Base-by-base conservation (phyloP, 1,284 basidiomycete genomes). In the Melampsora americana region DNA sequence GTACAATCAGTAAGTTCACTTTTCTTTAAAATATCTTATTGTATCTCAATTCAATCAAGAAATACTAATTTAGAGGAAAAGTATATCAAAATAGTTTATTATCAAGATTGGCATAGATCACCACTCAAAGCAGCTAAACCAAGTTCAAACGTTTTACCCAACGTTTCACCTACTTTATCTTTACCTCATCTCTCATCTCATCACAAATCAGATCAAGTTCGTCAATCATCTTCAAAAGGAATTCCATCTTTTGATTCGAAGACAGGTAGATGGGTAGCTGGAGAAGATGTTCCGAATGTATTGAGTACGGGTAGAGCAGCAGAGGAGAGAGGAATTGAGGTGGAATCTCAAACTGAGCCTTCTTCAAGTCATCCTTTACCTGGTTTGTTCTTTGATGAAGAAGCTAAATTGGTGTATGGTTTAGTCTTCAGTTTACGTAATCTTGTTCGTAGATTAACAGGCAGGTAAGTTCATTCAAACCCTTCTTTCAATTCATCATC, bases 401-500 rank as follows among this genome's bases (percentile, higher is more conserved):
- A 99, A 83, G 90, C 92, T 1, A 99, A 99, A 83, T 87, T 99
- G 71, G 94, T 99, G 0, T 99, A 98, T 82, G 96, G 96, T 77
- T 92, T 99, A 61, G 87, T 99, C 23, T 86, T 97, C 71, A 95
- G 93, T 7, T 83, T 99, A 79, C 85, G 93, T 72, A 95, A 94
- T 83, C 95, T 99, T 92, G 87, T 95, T 81, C 95, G 90, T 85
- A 98, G 96, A 84, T 83, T 99, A 16, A 69, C 66, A 7, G 78
- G 79, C 35, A 44, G 53, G 72, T 66, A 32, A 32, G 69, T n/a
- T n/a, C n/a, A n/a, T n/a, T n/a, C n/a, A 61, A 28, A 50, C 14
- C 46, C 76, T n/a, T n/a, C n/a, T n/a, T n/a, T n/a, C n/a, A n/a
- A n/a, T n/a, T n/a, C n/a, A n/a, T n/a, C n/a, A n/a, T n/a, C n/a